Evolutionary conservation across 345 rosid species (phyloP), one percentile per base, ranked within the genome.

Genomic region (Murraya paniculata): DNA sequence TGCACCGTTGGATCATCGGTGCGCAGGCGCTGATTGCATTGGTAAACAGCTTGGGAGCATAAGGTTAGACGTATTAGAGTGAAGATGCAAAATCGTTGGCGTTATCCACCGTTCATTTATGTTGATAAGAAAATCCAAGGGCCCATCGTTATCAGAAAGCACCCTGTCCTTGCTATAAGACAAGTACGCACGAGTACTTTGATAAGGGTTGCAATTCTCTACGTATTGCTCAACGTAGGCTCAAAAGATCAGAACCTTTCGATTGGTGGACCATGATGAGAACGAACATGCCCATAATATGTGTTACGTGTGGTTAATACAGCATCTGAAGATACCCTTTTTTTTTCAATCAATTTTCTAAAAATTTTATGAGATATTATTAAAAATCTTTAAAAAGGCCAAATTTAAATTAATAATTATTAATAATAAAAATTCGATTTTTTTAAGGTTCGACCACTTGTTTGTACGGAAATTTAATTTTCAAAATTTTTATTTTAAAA

Each of bases 81-180:
- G 18, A 7, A 35, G 41, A 19, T 19, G 9, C 48, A 8, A 33
- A 41, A 5, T 30, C 7, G 55, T 39, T 24, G 21, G 57, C 24
- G 22, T 60, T 50, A 50, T 53, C 61, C 13, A 56, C 72, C 78
- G 78, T 75, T 16, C 50, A 65, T 64, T 65, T 50, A 5, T 74
- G 35, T 74, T 41, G 39, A 41, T 8, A 21, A 14, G 35, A n/a
- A 56, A 76, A 66, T 66, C 64, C 2, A 24, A 55, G 25, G 72
- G 72, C 39, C 64, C 50, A 30, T 50, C 30, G 24, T 33, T 13
- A 6, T 31, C 53, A 38, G 24, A 10, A 35, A 65, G 72, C 56
- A 65, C 53, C 50, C 35, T 53, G 64, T 41, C 6, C 28, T 33
- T 36, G 21, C 33, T 2, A 31, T 24, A 2, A 2, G 7, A 19